A percentile compares a stretch with the other conserved stretches of the same genome.
Conservation (phyloP, 2,329 filamentous ascomycete genomes). For the Ophiocordyceps unilateralis region DNA sequence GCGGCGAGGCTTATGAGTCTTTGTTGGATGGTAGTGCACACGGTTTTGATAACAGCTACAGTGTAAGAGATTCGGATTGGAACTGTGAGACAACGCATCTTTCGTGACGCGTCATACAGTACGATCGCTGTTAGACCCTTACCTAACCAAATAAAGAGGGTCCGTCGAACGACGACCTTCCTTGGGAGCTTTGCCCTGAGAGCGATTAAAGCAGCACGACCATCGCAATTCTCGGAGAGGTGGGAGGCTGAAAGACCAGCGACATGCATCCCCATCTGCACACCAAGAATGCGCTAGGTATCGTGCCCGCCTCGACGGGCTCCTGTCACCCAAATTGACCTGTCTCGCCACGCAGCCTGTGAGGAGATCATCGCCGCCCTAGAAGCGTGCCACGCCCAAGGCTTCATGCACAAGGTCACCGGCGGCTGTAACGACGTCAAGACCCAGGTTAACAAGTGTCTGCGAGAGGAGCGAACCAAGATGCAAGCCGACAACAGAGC, state of each 20-base stretch:
- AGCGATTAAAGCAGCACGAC: background rate
- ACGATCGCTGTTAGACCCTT: background rate
- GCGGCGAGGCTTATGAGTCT: background rate
- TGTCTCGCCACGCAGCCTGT: slow-evolving; percentile 50
- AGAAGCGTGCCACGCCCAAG: slow-evolving; percentile 84
- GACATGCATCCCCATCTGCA: slow-evolving; percentile 94
- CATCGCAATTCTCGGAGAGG: background rate
- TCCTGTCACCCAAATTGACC: background rate
- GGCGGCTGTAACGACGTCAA: slow-evolving; percentile 87
- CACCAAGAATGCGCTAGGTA: slow-evolving; percentile 81
- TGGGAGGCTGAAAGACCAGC: background rate
- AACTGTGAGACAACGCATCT: background rate
- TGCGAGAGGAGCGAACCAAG: slow-evolving; percentile 64
- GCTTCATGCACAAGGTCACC: slow-evolving; percentile 80
- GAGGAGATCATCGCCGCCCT: slow-evolving; percentile 86
- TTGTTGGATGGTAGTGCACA: background rate
- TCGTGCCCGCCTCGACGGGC: background rate
- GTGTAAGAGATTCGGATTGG: background rate
- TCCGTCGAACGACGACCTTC: background rate
- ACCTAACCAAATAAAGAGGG: background rate
- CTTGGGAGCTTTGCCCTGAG: too few relatives aligned
- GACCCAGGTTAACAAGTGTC: slow-evolving; percentile 65
- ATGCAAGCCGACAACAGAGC: slow-evolving; percentile 60
- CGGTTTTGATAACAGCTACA: background rate
- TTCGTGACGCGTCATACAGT: background rate